Evolutionary conservation across 495 filamentous ascomycete genomes (phyloP).

Genomic region (Trichoderma erinaceum): DNA sequence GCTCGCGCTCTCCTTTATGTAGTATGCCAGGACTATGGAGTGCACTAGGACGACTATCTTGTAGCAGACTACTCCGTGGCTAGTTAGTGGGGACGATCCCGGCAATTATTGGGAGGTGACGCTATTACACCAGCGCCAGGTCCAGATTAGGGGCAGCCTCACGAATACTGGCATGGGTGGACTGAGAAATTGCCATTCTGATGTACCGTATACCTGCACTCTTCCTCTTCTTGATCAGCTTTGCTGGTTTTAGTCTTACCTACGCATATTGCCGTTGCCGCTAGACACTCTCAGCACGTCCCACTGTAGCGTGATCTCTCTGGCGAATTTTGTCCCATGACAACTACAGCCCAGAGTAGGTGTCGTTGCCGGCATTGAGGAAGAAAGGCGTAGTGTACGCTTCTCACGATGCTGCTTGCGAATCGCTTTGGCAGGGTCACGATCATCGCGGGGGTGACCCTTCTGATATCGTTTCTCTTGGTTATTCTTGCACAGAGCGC

Average conservation of each 20-base stretch:
- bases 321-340: background rate
- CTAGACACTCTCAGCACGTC: background rate
- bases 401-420: slow-evolving; percentile 6
- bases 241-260: background rate
- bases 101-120: background rate
- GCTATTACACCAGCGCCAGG: background rate
- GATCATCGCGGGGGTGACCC: background rate
- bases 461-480: slow-evolving; percentile 6
- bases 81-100: background rate
- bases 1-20: background rate
- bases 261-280: background rate
- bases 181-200: background rate
- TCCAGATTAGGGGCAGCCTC: slow-evolving; percentile 1
- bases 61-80: background rate
- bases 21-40: background rate
- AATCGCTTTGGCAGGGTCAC: background rate
- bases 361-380: background rate
- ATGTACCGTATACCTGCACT: background rate
- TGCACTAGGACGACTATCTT: background rate
- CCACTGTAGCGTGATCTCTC: background rate
- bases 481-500: slow-evolving; percentile 3
- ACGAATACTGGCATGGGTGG: background rate
- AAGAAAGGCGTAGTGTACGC: background rate
- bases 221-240: background rate
- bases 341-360: background rate